Evolutionary conservation across 352 stramenopile species (phyloP), one percentile per base, ranked within the genome.

Genomic region (Blastocystis hominis): DNA sequence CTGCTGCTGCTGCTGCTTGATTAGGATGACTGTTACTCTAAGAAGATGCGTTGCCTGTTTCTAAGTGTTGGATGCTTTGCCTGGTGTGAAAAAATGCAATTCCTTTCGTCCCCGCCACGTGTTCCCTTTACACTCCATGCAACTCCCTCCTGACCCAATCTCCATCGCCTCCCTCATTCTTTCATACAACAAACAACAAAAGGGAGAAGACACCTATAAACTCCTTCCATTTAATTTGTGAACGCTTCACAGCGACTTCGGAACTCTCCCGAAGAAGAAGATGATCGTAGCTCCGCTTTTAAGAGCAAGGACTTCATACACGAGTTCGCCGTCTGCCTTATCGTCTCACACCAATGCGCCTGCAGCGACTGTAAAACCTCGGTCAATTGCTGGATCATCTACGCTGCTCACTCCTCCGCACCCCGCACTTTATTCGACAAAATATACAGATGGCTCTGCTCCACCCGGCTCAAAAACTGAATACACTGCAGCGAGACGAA

Each of bases 231-330:
- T 53, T 30, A 84, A 15, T 34, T 64, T 47, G 72, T 84, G 38
- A 84, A 84, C 10, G 72, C 72, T 84, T 84, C 72, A 17, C 44
- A 84, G 36, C 72, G 72, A 15, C 72, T 53, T 84, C 72, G 50
- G 47, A 84, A 68, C 44, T 84, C 72, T n/a, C 62, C 72, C 17
- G 50, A 63, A 4, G 50, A 63, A 4, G 72, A 84, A 4, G 72
- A 84, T 40, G 53, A 56, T 20, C 72, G 3, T 0, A 84, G 72
- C 36, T 84, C 72, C n/a, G 54, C 72, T 46, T 64, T 63, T 30
- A 84, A 10, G 10, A 84, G 56, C 9, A 84, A 44, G n/a, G 53
- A 64, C 72, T 68, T 56, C 72, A 84, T 64, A 13, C 72, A 84
- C 2, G 44, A 64, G 10, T 64, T 84, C 17, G 44, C 72, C 17